These are phyloP conservation scores for Cladosporium sp. DNA, from an alignment of 2,329 filamentous ascomycete genomes.

Conservation along the genomic window DNA sequence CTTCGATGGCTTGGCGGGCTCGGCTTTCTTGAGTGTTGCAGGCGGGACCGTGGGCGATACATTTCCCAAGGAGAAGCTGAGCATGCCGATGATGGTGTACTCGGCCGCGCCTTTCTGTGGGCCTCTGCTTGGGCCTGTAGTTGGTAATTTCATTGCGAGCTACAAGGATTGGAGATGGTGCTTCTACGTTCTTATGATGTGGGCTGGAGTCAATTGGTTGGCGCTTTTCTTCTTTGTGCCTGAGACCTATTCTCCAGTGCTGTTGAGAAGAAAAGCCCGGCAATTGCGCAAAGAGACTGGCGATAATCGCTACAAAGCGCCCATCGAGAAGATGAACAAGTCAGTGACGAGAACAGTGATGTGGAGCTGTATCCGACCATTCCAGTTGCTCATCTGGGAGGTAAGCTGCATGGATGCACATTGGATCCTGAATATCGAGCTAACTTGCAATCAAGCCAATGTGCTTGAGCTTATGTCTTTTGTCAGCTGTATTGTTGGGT, in stretches of 20 bases:
- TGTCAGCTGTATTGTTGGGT: slow-evolving; percentile 79
- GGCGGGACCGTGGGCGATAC: slow-evolving; percentile 83
- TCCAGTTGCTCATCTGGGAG: slow-evolving; percentile 67
- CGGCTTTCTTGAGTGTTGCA: slow-evolving; percentile 62
- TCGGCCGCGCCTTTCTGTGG: slow-evolving; percentile 55
- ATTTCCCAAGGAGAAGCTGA: slow-evolving; percentile 65
- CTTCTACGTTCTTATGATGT: slow-evolving; percentile 81
- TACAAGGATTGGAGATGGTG: slow-evolving; percentile 72
- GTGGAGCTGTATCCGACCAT: slow-evolving; percentile 59
- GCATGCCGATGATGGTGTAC: slow-evolving; percentile 77
- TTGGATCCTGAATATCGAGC: background rate
- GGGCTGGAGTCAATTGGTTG: slow-evolving; percentile 62
- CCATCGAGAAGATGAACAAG: slow-evolving; percentile 67
- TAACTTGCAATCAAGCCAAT: slow-evolving; percentile 62
- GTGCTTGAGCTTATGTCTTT: slow-evolving; percentile 75
- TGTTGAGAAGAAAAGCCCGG: slow-evolving; percentile 69
- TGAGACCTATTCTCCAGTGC: slow-evolving; percentile 75
- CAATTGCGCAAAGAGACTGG: slow-evolving; percentile 68
- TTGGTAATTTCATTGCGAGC: slow-evolving; percentile 80
- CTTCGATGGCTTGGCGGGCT: slow-evolving; percentile 67
- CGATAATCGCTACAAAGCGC: slow-evolving; percentile 71
- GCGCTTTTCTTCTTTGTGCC: slow-evolving; percentile 70
- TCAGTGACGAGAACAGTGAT: slow-evolving; percentile 56
- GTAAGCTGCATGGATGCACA: background rate
- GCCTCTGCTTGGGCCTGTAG: slow-evolving; percentile 53